phyloP scores from a whole-genome alignment of 805 yeast genomes.

The Kuraishia ogatae region DNA sequence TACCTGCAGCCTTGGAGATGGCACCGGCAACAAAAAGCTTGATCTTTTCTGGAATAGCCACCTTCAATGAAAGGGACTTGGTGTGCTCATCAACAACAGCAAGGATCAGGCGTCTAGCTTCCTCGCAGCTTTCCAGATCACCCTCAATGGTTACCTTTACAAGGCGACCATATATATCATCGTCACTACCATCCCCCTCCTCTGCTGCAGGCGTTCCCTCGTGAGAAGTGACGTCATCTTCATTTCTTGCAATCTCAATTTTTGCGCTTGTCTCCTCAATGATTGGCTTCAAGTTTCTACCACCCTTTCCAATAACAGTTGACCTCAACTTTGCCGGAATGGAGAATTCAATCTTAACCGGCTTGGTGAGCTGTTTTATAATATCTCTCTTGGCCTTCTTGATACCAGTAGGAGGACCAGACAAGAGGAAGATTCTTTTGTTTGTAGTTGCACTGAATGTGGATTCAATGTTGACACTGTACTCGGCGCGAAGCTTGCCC shows the following conservation, averaged over 20 bases:
- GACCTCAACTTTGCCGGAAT: constrained; percentile 76
- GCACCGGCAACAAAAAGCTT: constrained; percentile 36
- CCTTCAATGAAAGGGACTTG: constrained; percentile 40
- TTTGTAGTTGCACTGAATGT: constrained; percentile 69
- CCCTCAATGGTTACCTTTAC: constrained; percentile 66
- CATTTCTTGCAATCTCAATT: constrained; percentile 50
- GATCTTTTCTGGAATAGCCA: constrained; percentile 33
- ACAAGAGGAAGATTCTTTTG: constrained; percentile 74
- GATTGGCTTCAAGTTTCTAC: constrained; percentile 74
- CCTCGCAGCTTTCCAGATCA: constrained; percentile 72
- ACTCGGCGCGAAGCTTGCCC: constrained; percentile 47
- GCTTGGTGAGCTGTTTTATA: constrained; percentile 68
- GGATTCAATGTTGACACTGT: constrained; percentile 69
- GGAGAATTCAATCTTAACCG: constrained; percentile 47
- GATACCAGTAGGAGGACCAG: constrained; percentile 65
- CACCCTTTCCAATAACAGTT: constrained; percentile 80
- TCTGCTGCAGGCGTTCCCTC: constrained; percentile 19
- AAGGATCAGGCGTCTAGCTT: constrained; percentile 62
- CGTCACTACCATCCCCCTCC: constrained; percentile 36
- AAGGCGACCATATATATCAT: constrained; percentile 52
- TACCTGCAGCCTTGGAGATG: constrained; percentile 14
- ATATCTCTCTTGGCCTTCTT: constrained; percentile 66
- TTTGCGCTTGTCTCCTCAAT: constrained; percentile 57
- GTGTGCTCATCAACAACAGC: constrained; percentile 72
- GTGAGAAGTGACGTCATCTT: constrained; percentile 12